Percentiles rank a stretch among this genome's conserved stretches.
Evolutionary conservation across 75 land plant species (phyloP).

Genomic region (Pinus taeda): DNA sequence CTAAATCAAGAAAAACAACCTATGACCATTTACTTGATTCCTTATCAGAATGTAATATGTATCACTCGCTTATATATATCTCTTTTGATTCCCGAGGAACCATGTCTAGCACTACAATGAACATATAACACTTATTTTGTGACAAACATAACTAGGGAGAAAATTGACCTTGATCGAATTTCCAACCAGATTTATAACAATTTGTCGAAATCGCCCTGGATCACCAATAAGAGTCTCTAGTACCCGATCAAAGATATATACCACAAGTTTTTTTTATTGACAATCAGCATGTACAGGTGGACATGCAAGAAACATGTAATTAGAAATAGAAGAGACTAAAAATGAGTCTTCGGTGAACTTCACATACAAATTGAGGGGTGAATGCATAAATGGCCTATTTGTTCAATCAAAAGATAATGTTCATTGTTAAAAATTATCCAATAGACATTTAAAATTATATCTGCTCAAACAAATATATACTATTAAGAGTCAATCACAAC

Average conservation of each 20-base stretch:
- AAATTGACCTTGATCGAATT: constrained; percentile 84
- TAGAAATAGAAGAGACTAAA: not conserved
- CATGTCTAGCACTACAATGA: not conserved
- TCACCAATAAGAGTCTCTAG: constrained; percentile 84
- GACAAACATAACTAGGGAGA: not conserved
- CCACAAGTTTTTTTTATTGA: constrained; percentile 63
- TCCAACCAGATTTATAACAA: constrained; percentile 91
- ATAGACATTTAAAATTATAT: not conserved
- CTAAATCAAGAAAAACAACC: not conserved
- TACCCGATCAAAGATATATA: constrained; percentile 74
- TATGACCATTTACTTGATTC: not conserved
- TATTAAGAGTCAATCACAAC: not conserved
- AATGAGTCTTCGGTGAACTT: not conserved
- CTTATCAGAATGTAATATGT: too few species aligned
- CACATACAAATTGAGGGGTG: not conserved
- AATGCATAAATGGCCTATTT: not conserved
- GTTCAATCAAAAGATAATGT: not conserved
- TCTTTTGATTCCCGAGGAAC: not conserved
- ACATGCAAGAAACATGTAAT: not conserved
- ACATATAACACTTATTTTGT: not conserved
- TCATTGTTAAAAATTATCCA: not conserved
- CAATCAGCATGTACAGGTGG: not conserved
- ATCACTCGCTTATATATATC: not conserved
- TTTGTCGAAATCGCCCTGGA: constrained; percentile 83
- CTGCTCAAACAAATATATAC: not conserved